Percentiles rank a stretch among this genome's conserved stretches.
phyloP scores from a whole-genome alignment of 1,139 yeast species.

The Yamadazyma oceani region DNA sequence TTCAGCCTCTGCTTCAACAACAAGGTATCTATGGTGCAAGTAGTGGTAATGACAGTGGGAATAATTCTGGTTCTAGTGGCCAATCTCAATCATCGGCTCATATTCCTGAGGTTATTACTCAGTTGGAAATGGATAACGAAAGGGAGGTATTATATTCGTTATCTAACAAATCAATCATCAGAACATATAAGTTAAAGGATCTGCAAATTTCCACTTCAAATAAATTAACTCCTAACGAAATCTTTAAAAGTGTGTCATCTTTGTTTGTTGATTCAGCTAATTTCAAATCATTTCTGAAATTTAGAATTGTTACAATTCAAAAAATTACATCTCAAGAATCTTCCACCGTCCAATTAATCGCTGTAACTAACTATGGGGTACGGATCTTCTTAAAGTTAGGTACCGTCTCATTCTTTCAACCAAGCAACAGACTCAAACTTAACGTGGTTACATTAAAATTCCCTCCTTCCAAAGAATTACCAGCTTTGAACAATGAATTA shows the following conservation, averaged over 20 bases:
- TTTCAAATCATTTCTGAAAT: constrained; percentile 43
- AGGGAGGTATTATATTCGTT: constrained; percentile 78
- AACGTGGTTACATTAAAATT: constrained; percentile 60
- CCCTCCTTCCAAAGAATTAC: constrained; percentile 70
- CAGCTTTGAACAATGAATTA: constrained; percentile 51
- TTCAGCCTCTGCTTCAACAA: constrained; percentile 46
- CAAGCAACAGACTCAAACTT: constrained; percentile 33
- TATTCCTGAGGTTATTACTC: constrained; percentile 58
- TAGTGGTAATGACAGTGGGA: too few relatives aligned
- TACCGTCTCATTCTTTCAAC: constrained; percentile 21
- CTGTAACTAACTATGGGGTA: constrained; percentile 83
- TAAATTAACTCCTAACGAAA: constrained; percentile 45
- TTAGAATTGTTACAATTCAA: constrained; percentile 62
- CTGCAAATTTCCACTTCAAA: constrained; percentile 40
- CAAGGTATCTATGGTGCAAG: too few relatives aligned
- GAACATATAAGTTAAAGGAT: constrained; percentile 64
- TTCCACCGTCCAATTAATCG: constrained; percentile 70
- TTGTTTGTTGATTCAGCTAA: constrained; percentile 47
- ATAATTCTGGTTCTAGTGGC: constrained; percentile 21
- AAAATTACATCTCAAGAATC: constrained; percentile 67
- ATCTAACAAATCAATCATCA: constrained; percentile 77
- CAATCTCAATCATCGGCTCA: constrained; percentile 12
- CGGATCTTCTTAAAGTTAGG: constrained; percentile 67
- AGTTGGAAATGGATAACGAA: constrained; percentile 72
- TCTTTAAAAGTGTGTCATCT: constrained; percentile 59